A percentile compares a stretch with the other conserved stretches of the same genome.
Evolutionary conservation across 495 filamentous ascomycete genomes (phyloP).

Genomic region (Barbatosphaeria neglecta): DNA sequence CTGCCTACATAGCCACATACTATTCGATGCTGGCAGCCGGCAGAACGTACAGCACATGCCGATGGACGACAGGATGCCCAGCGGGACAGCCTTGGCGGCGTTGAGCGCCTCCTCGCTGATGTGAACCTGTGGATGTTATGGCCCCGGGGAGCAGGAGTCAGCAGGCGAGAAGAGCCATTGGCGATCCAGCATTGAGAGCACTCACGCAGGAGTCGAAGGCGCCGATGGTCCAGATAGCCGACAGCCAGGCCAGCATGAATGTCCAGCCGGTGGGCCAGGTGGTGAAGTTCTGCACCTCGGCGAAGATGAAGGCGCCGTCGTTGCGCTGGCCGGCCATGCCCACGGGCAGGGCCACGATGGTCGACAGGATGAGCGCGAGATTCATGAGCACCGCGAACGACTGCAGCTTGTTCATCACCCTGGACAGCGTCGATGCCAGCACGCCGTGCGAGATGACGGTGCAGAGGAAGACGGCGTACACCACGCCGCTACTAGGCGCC

Average conservation of each 20-base stretch:
- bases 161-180: not conserved
- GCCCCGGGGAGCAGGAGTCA: not conserved
- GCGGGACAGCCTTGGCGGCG: constrained; percentile 48
- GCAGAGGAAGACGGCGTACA: constrained; percentile 53
- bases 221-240: constrained; percentile 58
- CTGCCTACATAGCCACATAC: not conserved
- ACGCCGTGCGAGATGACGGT: constrained; percentile 48
- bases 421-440: constrained; percentile 40
- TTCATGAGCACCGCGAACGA: constrained; percentile 52
- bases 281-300: constrained; percentile 40
- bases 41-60: constrained; percentile 33
- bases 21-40: not conserved
- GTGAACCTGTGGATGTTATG: too few species aligned
- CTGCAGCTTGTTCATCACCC: constrained; percentile 58
- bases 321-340: constrained; percentile 31
- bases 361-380: constrained; percentile 49
- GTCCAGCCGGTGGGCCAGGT: constrained; percentile 51
- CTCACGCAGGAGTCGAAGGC: constrained; percentile 26
- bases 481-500: constrained; percentile 44
- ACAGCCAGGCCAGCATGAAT: constrained; percentile 55
- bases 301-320: constrained; percentile 36
- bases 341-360: constrained; percentile 54
- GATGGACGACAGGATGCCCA: constrained; percentile 47
- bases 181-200: not conserved
- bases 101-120: constrained; percentile 57